These are phyloP conservation scores for Sclerotinia spermophila DNA, from an alignment of 2,329 filamentous ascomycete species.

Conservation along the genomic window DNA sequence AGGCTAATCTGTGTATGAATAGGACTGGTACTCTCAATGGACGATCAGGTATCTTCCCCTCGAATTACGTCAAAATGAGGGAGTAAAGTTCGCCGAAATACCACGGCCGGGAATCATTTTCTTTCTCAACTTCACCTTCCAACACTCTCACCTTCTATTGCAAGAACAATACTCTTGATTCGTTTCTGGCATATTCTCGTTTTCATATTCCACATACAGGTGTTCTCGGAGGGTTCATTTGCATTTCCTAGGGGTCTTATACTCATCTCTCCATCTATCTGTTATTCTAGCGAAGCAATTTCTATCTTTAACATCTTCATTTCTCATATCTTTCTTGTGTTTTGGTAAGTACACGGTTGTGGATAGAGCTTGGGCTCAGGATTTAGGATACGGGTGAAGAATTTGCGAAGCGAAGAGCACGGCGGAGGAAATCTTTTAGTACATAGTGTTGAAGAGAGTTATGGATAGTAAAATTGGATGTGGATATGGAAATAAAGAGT, in stretches of 20 bases:
- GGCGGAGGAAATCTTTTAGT: background rate
- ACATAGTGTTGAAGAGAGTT: background rate
- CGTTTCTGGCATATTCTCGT: background rate
- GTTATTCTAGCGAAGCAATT: background rate
- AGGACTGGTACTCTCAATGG: conserved; percentile 87
- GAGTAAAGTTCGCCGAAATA: conserved; percentile 37
- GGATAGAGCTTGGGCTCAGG: background rate
- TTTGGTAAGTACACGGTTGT: background rate
- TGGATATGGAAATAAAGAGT: background rate
- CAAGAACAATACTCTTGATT: background rate
- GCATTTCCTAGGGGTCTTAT: background rate
- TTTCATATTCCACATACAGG: background rate
- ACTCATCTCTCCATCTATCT: background rate
- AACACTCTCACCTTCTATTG: background rate
- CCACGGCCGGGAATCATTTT: background rate
- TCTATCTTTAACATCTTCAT: background rate
- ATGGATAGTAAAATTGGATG: background rate
- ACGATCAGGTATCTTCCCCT: conserved; percentile 88
- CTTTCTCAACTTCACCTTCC: background rate
- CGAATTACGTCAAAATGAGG: conserved; percentile 69
- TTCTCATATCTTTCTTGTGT: background rate
- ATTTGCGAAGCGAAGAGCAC: background rate
- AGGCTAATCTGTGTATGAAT: conserved; percentile 15
- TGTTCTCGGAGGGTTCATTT: background rate
- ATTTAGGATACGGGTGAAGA: background rate